Evolutionary conservation across 192 early-diverging fungal genomes (phyloP), one percentile per base, ranked within the genome.

Genomic region (Mortierella claussenii): DNA sequence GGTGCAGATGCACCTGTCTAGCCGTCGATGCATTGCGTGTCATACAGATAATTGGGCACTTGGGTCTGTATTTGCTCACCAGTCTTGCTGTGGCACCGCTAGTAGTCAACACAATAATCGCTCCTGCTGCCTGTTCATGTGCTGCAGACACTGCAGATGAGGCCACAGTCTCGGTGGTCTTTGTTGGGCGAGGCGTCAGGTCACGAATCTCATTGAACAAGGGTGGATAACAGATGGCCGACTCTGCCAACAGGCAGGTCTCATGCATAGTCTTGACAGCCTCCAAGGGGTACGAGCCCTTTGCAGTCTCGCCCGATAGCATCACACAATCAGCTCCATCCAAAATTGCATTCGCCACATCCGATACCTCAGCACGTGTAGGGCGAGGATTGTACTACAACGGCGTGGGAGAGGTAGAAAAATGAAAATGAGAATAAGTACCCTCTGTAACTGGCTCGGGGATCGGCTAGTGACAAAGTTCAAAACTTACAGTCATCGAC

Each of bases 261-360:
- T 68, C 71, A 27, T 80, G 76, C 83, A 85, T 85, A 85, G 95
- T 96, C 50, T 83, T 80, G 49, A 96, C 94, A 27, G 96, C 92
- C 65, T 90, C 87, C 55, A 93, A 55, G 23, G 96, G 95, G 80
- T 94, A 95, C 40, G 80, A 60, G 17, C 96, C 96, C 79, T 95
- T 96, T 65, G 96, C 96, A 0, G 95, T 96, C 80, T 97, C 96
- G 62, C 95, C 95, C 44, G 93, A 95, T 57, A 98, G 83, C 96
- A 98, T 98, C 68, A 98, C 95, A 67, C 92, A 94, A 84, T 98
- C 96, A 42, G 92, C 90, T 56, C 96, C 96, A 75, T 97, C 96
- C 57, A 96, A 79, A 26, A 98, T 87, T 34, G 96, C 96, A 78
- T 98, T 98, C 48, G 96, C 95, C 32, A 98, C 96, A 75, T 98